Base-by-base conservation (phyloP, 2,329 filamentous ascomycete species). In the Phyllosticta capitalensis region DNA sequence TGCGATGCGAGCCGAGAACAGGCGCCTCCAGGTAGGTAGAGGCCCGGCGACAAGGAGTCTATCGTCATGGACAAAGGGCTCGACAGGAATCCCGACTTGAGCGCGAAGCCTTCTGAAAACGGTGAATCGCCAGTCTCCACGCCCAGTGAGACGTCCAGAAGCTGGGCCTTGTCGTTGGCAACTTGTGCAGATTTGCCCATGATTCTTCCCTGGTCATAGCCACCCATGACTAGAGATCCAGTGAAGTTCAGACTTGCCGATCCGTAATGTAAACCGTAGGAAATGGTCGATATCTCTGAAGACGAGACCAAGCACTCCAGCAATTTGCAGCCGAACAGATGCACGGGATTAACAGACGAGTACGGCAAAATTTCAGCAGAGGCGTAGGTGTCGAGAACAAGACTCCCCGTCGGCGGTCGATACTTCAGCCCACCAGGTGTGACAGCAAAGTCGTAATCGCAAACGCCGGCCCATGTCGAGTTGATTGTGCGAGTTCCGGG, bases 61-160 rank as follows among this genome's bases (percentile, higher is more conserved):
- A 65, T 60, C 9, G 26, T 50, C 45, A 56, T 5, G 21, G 24
- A 9, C 12, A 30, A 60, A 50, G 61, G 58, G 14, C 61, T 64
- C 52, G 67, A 63, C 0, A 66, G 64, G 1, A 65, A 64, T 12
- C 52, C 49, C 2, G 63, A 61, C 2, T 58, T 64, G 21, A 65
- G 63, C 9, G 64, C 53, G 56, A 74, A 72, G 1, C 55, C 49
- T 9, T 19, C 14, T 7, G 28, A 26, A 65, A 73, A 78, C 0
- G 76, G 76, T 0, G 74, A 77, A 12, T 62, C 67, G 1, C 77
- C 77, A 14, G 65, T 65, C 4, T 73, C 65, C 20, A 78, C 75
- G 1, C 71, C 72, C 21, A 80, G 71, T 14, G 66, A 64, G 45
- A 80, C 74, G 55, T 78, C 76, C 10, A 68, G 65, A 7, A 80